Conservation (phyloP, 805 yeast species). For the Kuraishia borneana region DNA sequence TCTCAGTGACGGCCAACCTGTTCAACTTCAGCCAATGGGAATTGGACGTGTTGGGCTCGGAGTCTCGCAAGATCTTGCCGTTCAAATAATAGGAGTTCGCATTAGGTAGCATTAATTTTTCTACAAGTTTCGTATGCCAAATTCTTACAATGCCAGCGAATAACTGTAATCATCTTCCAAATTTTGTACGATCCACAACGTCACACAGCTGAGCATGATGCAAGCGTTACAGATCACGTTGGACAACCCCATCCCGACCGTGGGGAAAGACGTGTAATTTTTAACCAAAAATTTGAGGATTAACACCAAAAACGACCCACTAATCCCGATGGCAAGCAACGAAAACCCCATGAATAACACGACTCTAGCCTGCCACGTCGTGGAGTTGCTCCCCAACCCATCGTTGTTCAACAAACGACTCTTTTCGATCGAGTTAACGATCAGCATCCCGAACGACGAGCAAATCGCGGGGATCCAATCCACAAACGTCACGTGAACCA, state of each 20-base stretch:
- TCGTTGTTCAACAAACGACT: constrained; percentile 37
- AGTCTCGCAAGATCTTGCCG: constrained; percentile 13
- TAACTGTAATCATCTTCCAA: constrained; percentile 94
- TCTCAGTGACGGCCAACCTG: constrained; percentile 27
- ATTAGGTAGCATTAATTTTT: too few species aligned
- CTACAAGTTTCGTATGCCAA: neutral
- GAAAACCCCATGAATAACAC: constrained; percentile 89
- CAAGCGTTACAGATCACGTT: constrained; percentile 73
- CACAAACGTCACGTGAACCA: constrained; percentile 78
- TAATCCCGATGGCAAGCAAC: constrained; percentile 84
- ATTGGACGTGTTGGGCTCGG: constrained; percentile 18
- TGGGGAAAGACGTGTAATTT: constrained; percentile 66
- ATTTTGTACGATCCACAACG: constrained; percentile 90
- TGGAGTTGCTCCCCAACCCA: constrained; percentile 28
- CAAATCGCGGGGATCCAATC: constrained; percentile 96
- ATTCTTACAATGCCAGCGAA: constrained; percentile 46
- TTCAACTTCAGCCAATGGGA: constrained; percentile 69
- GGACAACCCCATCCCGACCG: constrained; percentile 87
- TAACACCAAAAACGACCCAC: constrained; percentile 84
- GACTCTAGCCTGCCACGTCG: constrained; percentile 91
- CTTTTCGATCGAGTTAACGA: constrained; percentile 66
- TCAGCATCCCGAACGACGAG: constrained; percentile 80
- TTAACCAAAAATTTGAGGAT: constrained; percentile 76
- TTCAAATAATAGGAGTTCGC: neutral
- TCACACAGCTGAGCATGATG: constrained; percentile 80